phyloP scores from a whole-genome alignment of 2,329 filamentous ascomycete genomes.

The Fusarium floridanum region DNA sequence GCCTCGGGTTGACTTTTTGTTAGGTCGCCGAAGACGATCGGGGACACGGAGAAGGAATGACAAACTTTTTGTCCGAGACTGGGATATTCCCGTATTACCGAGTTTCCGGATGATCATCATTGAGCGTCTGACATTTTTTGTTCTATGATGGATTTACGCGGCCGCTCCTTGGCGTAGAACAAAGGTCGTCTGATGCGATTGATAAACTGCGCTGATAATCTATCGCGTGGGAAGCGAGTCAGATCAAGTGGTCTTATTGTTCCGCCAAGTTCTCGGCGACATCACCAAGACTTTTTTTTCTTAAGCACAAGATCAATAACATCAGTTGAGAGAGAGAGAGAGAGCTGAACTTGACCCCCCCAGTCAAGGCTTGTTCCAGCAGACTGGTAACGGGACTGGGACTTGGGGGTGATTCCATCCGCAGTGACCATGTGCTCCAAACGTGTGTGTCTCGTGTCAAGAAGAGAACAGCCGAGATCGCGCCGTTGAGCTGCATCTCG shows the following conservation, averaged over 20 bases:
- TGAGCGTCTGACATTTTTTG: background rate
- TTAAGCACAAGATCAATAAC: background rate
- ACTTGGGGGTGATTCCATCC: background rate
- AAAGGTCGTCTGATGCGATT: conserved; percentile 1
- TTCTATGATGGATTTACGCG: background rate
- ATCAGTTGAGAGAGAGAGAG: no score
- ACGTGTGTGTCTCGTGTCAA: background rate
- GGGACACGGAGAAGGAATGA: background rate
- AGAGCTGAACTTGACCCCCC: background rate
- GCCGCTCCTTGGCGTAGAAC: background rate
- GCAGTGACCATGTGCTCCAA: conserved; percentile 1
- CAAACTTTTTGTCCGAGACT: background rate
- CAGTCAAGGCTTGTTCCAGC: background rate
- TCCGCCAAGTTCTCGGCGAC: background rate
- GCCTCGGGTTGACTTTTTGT: background rate
- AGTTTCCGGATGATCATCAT: background rate
- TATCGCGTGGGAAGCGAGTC: background rate
- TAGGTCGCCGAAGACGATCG: background rate
- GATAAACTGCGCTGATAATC: conserved; percentile 5
- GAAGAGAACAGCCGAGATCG: conserved; percentile 1
- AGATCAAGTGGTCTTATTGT: background rate
- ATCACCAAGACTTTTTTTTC: background rate
- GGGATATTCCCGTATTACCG: background rate
- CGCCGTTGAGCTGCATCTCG: background rate
- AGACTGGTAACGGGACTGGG: background rate